Base-by-base conservation (phyloP, 2,329 filamentous ascomycete genomes). In the Neofusicoccum ribis region DNA sequence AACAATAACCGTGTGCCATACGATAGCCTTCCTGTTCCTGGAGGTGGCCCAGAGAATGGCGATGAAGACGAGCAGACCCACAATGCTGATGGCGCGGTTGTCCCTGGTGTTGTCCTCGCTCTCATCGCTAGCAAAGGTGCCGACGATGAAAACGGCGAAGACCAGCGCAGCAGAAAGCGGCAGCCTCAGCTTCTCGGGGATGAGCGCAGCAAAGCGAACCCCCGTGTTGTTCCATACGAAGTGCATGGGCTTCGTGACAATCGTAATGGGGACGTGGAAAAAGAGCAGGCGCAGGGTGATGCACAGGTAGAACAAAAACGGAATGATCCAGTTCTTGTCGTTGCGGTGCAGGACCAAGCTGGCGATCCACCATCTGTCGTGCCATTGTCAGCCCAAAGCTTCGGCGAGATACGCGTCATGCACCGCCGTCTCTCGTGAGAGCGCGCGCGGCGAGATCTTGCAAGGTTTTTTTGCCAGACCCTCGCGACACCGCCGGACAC, bases 311-410 rank as follows among this genome's bases (percentile, higher is more conserved):
- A 97, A 74, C 59, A 96, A 83, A 78, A 96, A 95, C 0, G 93
- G 92, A 58, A 93, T 86, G 65, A 96, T 78, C 92, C 92, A 96
- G 72, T 91, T 92, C 78, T 85, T 83, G 71, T 92, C 87, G 66
- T 89, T 70, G 66, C 87, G 87, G 75, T 94, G 91, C 62, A 92
- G 81, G 66, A 93, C 82, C 54, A 94, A 80, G 63, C 88, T 86
- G 6, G 89, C 88, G 69, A 93, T 89, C 90, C 90, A 93, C 91
- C 91, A 93, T 72, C 84, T 78, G 67, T 36, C 56, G 56, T 37
- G 56, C 56, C 56, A 60, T 36, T 47, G 56, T 60, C 56, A 60
- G 56, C 56, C 54, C 56, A 47, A 47, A 37, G 43, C 41, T 37
- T 46, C 56, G 27, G 14, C 15, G 39, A 31, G 27, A 59, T 23